Conservation (phyloP, 2,329 filamentous ascomycete genomes). For the Pyrenophora seminiperda region DNA sequence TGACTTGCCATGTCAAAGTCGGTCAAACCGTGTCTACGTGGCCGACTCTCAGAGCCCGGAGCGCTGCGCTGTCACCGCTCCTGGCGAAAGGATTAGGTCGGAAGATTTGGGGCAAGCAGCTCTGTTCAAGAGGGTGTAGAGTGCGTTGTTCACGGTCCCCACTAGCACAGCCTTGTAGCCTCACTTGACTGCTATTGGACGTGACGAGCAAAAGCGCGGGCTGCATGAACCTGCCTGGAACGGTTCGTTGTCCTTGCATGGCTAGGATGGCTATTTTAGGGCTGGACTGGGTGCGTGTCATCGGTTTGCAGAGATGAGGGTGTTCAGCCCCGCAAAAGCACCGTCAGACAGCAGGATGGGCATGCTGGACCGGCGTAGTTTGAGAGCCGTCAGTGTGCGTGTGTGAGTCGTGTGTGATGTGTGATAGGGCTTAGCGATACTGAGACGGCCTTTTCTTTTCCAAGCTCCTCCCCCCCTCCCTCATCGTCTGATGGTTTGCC, state of each 20-base stretch:
- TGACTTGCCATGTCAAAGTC: conserved; percentile 22
- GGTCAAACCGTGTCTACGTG: conserved; percentile 35
- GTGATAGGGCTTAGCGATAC: conserved; percentile 13
- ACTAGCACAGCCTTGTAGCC: conserved; percentile 28
- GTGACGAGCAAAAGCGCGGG: conserved; percentile 7
- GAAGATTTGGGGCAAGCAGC: conserved; percentile 7
- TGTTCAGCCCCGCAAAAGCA: conserved; percentile 23
- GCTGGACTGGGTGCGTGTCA: conserved; percentile 11
- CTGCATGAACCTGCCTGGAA: conserved; percentile 33
- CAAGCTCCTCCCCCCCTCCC: background rate
- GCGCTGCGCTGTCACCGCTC: conserved; percentile 31
- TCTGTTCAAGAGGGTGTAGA: conserved; percentile 22
- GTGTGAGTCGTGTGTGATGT: background rate
- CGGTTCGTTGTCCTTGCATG: conserved; percentile 25
- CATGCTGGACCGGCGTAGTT: background rate
- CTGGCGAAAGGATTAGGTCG: background rate
- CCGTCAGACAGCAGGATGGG: background rate
- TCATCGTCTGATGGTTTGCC: background rate
- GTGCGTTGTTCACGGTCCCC: conserved; percentile 24
- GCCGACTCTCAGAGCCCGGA: conserved; percentile 23
- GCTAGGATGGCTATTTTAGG: conserved; percentile 15
- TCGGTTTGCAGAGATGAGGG: conserved; percentile 17
- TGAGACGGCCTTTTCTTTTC: background rate
- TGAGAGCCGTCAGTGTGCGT: too few species aligned
- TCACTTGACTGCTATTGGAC: conserved; percentile 17